phyloP scores from a whole-genome alignment of 495 filamentous ascomycete genomes.

The Pseudomonodictys pantanalensis region DNA sequence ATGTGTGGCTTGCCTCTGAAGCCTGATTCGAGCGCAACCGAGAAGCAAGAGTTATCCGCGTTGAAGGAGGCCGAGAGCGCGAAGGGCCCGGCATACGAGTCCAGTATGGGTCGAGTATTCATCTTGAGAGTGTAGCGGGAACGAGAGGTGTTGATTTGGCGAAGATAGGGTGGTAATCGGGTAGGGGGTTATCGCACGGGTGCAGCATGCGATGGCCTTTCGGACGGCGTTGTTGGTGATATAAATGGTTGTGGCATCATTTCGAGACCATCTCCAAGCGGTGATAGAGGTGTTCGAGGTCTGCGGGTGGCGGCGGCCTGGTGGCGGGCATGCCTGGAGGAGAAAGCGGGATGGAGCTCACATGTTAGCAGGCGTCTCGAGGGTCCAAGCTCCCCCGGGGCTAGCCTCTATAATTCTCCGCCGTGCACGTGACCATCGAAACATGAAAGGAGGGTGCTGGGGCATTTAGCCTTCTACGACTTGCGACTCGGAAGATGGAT shows the following conservation, averaged over 20 bases:
- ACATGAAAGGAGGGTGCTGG: background rate
- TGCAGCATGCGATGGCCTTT: background rate
- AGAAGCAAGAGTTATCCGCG: constrained; percentile 79
- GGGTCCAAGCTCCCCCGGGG: background rate
- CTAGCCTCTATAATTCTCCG: background rate
- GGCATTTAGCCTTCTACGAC: too few relatives aligned
- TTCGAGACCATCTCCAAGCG: background rate
- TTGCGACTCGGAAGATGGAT: too few relatives aligned
- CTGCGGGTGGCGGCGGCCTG: too few relatives aligned
- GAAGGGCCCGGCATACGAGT: constrained; percentile 67
- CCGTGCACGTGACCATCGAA: background rate
- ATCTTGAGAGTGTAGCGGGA: constrained; percentile 49
- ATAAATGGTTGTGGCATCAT: background rate
- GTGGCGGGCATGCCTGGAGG: too few relatives aligned
- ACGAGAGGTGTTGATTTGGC: background rate
- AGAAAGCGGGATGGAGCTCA: background rate
- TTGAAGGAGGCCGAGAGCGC: constrained; percentile 88
- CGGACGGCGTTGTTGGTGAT: background rate
- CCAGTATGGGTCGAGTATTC: constrained; percentile 87
- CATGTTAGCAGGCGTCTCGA: background rate
- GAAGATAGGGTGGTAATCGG: background rate
- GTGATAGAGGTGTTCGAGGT: too few relatives aligned
- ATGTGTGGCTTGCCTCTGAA: constrained; percentile 66
- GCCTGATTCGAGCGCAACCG: constrained; percentile 81
- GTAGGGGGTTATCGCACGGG: background rate